A percentile compares a stretch with the other conserved stretches of the same genome.
These are phyloP conservation scores for Dendryphion nanum DNA, from an alignment of 2,329 filamentous ascomycete species.

Conservation along the genomic window DNA sequence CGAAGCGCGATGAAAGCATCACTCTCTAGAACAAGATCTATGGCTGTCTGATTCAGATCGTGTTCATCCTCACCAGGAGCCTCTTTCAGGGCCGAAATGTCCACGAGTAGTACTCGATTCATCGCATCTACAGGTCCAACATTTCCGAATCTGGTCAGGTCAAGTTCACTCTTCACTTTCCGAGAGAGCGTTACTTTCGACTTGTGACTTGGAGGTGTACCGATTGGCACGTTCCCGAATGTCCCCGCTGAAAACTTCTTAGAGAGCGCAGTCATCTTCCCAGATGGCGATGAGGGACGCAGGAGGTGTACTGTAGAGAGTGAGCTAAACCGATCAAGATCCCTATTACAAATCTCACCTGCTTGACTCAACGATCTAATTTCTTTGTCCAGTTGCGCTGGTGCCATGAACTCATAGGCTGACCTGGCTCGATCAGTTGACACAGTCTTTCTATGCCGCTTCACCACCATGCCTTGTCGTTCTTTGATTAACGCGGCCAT, in stretches of 20 bases:
- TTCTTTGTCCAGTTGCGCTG: constrained; percentile 20
- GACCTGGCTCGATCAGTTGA: constrained; percentile 10
- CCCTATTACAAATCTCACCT: constrained; percentile 17
- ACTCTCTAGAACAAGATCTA: constrained; percentile 18
- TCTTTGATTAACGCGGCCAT: constrained; percentile 43
- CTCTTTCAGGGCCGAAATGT: too few relatives aligned
- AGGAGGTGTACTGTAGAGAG: background rate
- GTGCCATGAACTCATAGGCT: constrained; percentile 12
- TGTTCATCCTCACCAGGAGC: background rate
- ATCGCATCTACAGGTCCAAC: background rate
- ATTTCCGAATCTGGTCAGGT: constrained; percentile 14
- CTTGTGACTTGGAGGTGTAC: constrained; percentile 25
- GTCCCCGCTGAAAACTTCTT: constrained; percentile 32
- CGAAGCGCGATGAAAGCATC: constrained; percentile 35
- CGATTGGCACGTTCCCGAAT: constrained; percentile 29
- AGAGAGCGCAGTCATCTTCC: constrained; percentile 40
- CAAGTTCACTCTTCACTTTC: constrained; percentile 30
- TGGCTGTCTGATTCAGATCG: constrained; percentile 1
- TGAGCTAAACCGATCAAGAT: background rate
- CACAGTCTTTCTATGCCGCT: constrained; percentile 20
- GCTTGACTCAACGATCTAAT: constrained; percentile 23
- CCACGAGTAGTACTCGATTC: background rate
- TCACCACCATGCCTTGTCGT: constrained; percentile 41
- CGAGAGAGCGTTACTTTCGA: constrained; percentile 19
- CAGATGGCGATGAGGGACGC: constrained; percentile 37